Percentiles rank a stretch among this genome's conserved stretches.
Evolutionary conservation across 1,284 basidiomycete species (phyloP).

Genomic region (Termitomyces sp.): DNA sequence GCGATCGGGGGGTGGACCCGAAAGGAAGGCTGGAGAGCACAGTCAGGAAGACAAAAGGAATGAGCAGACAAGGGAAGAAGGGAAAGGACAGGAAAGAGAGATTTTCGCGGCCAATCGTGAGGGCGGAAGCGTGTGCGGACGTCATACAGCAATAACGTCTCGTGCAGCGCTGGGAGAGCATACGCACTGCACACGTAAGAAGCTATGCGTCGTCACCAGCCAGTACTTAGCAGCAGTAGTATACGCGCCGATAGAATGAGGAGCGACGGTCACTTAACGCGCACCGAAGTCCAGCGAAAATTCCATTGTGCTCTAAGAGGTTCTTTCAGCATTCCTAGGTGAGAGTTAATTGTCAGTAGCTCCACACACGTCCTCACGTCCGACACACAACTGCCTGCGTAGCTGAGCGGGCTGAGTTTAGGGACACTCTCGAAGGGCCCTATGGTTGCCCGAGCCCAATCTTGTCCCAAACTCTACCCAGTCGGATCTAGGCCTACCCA

Average conservation of each 20-base stretch:
- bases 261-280: not conserved
- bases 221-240: not conserved
- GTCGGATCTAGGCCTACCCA: not conserved
- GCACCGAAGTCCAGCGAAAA: not conserved
- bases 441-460: not conserved
- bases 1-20: constrained; percentile 2
- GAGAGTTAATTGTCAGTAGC: not conserved
- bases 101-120: constrained; percentile 1
- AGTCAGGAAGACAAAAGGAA: not conserved
- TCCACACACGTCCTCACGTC: constrained; percentile 10
- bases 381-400: constrained; percentile 7
- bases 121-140: constrained; percentile 8
- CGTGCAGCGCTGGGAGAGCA: not conserved
- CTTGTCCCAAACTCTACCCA: not conserved
- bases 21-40: constrained; percentile 1
- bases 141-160: not conserved
- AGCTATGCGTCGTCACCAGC: not conserved
- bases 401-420: constrained; percentile 1
- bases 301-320: not conserved
- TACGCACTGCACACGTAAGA: constrained; percentile 5
- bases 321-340: not conserved
- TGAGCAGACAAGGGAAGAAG: not conserved
- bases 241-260: constrained; percentile 6
- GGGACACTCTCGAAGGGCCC: constrained; percentile 2
- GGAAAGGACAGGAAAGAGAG: not conserved